These are phyloP conservation scores for Aquilaria agallochum DNA, from an alignment of 441 rosid genomes.

Conservation along the genomic window DNA sequence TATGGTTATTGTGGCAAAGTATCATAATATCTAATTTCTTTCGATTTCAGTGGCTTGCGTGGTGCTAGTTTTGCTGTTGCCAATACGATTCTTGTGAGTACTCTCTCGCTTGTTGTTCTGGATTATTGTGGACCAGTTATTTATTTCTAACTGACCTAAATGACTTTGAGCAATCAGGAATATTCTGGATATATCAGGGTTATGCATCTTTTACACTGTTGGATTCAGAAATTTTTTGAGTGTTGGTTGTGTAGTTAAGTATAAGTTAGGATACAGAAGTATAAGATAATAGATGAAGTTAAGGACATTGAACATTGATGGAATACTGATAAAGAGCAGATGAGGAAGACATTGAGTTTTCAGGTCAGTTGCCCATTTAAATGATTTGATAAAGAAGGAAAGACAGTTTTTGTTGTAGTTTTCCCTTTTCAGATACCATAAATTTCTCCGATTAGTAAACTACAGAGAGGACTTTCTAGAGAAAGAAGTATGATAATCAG, in stretches of 20 bases:
- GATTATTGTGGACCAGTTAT: neutral
- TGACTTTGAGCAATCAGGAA: too few species aligned
- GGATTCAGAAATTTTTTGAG: too few species aligned
- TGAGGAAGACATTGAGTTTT: too few species aligned
- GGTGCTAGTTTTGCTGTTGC: conserved; percentile 48
- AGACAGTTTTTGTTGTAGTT: neutral
- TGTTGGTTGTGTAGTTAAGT: too few species aligned
- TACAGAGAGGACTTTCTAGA: neutral
- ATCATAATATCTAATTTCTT: neutral
- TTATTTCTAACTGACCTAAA: neutral
- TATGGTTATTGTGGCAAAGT: neutral
- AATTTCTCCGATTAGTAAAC: neutral
- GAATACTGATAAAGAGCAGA: too few species aligned
- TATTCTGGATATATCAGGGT: too few species aligned
- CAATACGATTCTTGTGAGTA: conserved; percentile 38
- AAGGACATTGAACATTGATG: too few species aligned
- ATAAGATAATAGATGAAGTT: too few species aligned
- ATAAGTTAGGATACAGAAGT: too few species aligned
- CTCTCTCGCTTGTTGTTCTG: neutral
- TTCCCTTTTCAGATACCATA: neutral
- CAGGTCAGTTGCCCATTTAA: too few species aligned
- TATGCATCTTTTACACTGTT: too few species aligned
- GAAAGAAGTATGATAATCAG: too few species aligned
- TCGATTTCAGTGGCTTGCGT: conserved; percentile 43
- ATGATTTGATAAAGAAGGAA: neutral